Percentiles rank a stretch among this genome's conserved stretches.
These are phyloP conservation scores for Pholiota microspora DNA, from an alignment of 768 basidiomycete species.

Conservation along the genomic window DNA sequence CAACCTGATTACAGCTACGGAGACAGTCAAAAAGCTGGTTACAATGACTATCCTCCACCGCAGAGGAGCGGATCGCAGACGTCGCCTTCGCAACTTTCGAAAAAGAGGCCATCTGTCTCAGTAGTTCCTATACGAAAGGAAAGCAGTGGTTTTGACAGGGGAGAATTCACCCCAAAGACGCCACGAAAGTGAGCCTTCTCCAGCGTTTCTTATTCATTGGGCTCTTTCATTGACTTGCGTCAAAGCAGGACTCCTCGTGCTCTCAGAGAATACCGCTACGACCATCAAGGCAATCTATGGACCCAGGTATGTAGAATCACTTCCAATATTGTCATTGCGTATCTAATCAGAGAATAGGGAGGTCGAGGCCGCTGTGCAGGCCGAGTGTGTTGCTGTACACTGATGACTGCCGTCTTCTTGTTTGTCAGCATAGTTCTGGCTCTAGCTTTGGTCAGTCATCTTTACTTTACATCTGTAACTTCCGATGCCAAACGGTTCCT, in stretches of 20 bases:
- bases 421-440: slow-evolving; percentile 64
- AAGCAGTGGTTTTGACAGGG: slow-evolving; percentile 38
- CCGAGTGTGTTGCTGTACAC: slow-evolving; percentile 73
- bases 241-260: slow-evolving; percentile 35
- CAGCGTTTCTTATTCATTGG: neutral
- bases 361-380: slow-evolving; percentile 58
- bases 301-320: slow-evolving; percentile 42
- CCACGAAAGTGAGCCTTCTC: slow-evolving; percentile 22
- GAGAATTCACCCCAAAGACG: slow-evolving; percentile 36
- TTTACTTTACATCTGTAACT: neutral
- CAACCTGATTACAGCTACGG: slow-evolving; percentile 16
- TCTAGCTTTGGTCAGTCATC: slow-evolving; percentile 58
- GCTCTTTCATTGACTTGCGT: neutral
- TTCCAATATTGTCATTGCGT: neutral
- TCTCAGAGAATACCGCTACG: slow-evolving; percentile 51
- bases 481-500: slow-evolving; percentile 1
- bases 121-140: slow-evolving; percentile 25
- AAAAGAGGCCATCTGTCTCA: slow-evolving; percentile 15
- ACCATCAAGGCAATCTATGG: slow-evolving; percentile 66
- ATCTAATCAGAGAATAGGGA: slow-evolving; percentile 56
- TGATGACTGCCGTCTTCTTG: slow-evolving; percentile 65
- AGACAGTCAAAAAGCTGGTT: slow-evolving; percentile 15
- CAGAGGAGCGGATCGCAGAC: slow-evolving; percentile 20
- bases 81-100: slow-evolving; percentile 15
- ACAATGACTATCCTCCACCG: slow-evolving; percentile 25